Percentiles rank a stretch among this genome's conserved stretches.
Evolutionary conservation across 495 filamentous ascomycete species (phyloP).

Genomic region (Lasiosphaeria ovina): DNA sequence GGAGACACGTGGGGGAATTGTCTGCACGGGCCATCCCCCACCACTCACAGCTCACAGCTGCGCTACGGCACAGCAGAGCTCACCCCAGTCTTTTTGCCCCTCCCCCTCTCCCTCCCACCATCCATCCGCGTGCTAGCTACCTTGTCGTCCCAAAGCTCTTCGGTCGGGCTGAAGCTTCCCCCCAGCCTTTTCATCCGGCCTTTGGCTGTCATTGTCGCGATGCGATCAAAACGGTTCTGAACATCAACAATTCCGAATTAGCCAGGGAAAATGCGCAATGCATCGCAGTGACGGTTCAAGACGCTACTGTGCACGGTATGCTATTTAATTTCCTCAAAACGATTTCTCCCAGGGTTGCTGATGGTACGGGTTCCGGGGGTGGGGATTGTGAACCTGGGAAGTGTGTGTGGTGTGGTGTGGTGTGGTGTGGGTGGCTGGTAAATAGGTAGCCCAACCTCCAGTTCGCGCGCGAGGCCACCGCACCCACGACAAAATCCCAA

Average conservation of each 20-base stretch:
- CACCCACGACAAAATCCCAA: background rate
- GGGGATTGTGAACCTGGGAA: background rate
- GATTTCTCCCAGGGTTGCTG: background rate
- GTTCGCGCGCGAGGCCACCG: background rate
- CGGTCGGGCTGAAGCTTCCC: background rate
- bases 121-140: too few relatives aligned
- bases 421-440: conserved; percentile 2
- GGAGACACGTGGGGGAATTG: background rate
- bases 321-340: background rate
- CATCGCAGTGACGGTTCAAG: background rate
- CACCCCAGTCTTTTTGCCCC: background rate
- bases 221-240: background rate
- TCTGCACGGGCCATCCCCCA: background rate
- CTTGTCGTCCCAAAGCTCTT: background rate
- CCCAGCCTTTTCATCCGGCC: background rate
- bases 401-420: background rate
- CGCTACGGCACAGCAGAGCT: too few relatives aligned
- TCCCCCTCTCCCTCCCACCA: background rate
- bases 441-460: background rate
- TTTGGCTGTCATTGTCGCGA: background rate
- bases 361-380: background rate
- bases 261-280: background rate
- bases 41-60: too few relatives aligned
- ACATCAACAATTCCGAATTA: background rate
- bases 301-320: background rate